Evolutionary conservation across 2,329 filamentous ascomycete genomes (phyloP), one percentile per base, ranked within the genome.

Genomic region (Samsoniella hepiali): DNA sequence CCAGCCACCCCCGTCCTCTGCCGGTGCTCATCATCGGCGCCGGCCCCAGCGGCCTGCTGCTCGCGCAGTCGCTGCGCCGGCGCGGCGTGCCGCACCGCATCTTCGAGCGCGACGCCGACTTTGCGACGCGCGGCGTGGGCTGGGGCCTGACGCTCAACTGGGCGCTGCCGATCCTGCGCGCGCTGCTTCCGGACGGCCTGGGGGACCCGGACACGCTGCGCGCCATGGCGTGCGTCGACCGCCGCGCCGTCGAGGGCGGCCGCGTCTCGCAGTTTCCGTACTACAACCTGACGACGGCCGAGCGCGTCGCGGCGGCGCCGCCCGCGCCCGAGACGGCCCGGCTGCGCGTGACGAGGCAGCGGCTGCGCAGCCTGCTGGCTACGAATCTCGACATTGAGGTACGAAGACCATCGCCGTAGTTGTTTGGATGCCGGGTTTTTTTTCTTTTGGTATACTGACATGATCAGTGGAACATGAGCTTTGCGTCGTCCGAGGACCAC

Each of bases 141-240:
- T 89, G 86, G 87, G 87, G 85, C 3, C 75, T 89, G 63, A 88
- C 85, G 0, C 75, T 89, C 63, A 84, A 88, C 69, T 89, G 85
- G 85, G 84, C 82, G 5, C 77, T 88, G 10, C 77, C 81, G 0
- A 78, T 77, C 1, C 74, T 88, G 47, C 76, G 81, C 51, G 70
- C 76, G 8, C 75, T 88, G 29, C 74, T 88, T 34, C 82, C 84
- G 0, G 69, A 76, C 0, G 72, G 80, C 13, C 71, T 86, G 7
- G 63, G 50, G 8, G 38, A 42, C 15, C 70, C 79, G 3, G 69
- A 70, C 2, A 76, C 77, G 0, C 71, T 87, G 2, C 76, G 79
- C 1, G 79, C 82, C 54, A 38, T 36, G 27, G 77, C 81, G 0
- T 84, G 82, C 68, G 82, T 88, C 50, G 82, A 84, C 69, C 75